These are phyloP conservation scores for Kurtzmaniella natalensis DNA, from an alignment of 1,139 yeast genomes.

Conservation along the genomic window DNA sequence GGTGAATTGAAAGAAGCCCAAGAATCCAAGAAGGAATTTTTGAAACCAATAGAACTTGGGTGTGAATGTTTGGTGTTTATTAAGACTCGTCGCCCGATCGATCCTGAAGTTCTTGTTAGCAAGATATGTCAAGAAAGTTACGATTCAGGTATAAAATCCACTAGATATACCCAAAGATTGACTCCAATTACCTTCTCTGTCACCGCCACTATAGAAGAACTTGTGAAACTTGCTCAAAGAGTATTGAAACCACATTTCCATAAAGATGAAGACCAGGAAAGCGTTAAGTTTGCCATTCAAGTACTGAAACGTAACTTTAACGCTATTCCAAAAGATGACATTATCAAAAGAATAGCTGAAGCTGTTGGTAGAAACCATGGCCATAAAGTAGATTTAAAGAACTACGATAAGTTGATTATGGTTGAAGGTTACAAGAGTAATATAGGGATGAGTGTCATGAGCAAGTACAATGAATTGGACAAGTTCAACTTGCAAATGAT, in stretches of 20 bases:
- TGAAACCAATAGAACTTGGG: constrained; percentile 64
- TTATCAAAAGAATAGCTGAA: constrained; percentile 69
- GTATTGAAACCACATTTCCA: constrained; percentile 72
- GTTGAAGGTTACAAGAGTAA: constrained; percentile 86
- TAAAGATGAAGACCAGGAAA: constrained; percentile 36
- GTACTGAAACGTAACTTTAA: constrained; percentile 77
- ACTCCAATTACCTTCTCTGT: constrained; percentile 79
- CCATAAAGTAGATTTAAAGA: constrained; percentile 76
- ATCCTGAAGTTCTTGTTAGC: constrained; percentile 68
- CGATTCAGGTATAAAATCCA: constrained; percentile 49
- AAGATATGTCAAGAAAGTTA: constrained; percentile 58
- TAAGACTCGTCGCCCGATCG: constrained; percentile 72
- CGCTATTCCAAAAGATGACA: constrained; percentile 60
- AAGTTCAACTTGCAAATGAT: constrained; percentile 64
- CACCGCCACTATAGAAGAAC: constrained; percentile 65
- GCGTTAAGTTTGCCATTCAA: constrained; percentile 73
- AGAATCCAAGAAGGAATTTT: constrained; percentile 40
- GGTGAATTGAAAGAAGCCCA: constrained; percentile 46
- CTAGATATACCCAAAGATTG: constrained; percentile 71
- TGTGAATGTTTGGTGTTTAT: constrained; percentile 86
- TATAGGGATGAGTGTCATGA: constrained; percentile 77
- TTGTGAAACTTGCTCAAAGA: constrained; percentile 50
- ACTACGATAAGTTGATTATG: constrained; percentile 71
- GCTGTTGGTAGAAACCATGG: constrained; percentile 66
- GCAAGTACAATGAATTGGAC: constrained; percentile 51